phyloP scores from a whole-genome alignment of 129 eudicot genomes.

The Silybum marianum region DNA sequence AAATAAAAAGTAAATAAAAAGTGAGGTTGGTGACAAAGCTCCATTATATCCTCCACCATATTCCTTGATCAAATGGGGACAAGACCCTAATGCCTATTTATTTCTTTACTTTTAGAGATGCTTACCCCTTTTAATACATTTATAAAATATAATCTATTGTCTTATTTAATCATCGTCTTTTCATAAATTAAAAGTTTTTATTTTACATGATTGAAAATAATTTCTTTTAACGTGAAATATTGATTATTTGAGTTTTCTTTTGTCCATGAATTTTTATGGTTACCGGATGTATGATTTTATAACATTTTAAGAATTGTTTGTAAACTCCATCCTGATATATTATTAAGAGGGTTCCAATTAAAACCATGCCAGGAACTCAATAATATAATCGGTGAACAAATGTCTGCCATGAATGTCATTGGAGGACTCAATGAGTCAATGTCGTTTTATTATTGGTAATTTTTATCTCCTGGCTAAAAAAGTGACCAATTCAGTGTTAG shows the following conservation, averaged over 20 bases:
- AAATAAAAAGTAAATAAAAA: conserved; percentile 4
- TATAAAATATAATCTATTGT: not conserved
- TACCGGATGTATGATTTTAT: not conserved
- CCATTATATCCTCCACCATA: conserved; percentile 34
- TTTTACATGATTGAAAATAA: not conserved
- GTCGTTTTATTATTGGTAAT: not conserved
- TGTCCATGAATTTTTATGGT: too few relatives aligned
- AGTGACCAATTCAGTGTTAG: not conserved
- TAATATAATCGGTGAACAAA: not conserved
- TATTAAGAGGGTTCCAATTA: not conserved
- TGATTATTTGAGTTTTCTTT: too few relatives aligned
- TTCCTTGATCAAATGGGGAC: conserved; percentile 32
- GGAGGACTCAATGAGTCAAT: not conserved
- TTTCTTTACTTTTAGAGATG: conserved; percentile 32
- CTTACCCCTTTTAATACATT: conserved; percentile 33
- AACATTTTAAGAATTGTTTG: not conserved
- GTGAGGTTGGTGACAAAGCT: conserved; percentile 27
- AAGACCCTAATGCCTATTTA: conserved; percentile 24
- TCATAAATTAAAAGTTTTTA: not conserved
- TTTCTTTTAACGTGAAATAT: not conserved
- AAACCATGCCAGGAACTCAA: not conserved
- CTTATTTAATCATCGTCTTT: not conserved
- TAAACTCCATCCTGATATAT: not conserved
- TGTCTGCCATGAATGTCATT: not conserved
- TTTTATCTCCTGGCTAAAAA: not conserved